A percentile compares a stretch with the other conserved stretches of the same genome.
phyloP scores from a whole-genome alignment of 352 stramenopile species.

The Phytopythium kandeliae region DNA sequence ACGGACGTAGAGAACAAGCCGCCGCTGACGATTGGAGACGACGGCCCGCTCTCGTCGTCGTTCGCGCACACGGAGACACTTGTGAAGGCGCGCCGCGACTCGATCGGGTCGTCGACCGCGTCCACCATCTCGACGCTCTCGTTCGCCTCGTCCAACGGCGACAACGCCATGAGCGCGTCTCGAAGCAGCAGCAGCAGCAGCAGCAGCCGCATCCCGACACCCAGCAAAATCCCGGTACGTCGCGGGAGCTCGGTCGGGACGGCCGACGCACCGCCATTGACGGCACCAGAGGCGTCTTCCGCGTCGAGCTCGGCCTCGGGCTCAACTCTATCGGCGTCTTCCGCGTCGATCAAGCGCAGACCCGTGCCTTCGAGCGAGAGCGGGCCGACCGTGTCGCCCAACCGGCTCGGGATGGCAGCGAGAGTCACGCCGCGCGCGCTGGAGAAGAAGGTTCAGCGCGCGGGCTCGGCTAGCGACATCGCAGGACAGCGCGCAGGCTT shows the following conservation, averaged over 20 bases:
- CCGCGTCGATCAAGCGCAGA: slow-evolving; percentile 19
- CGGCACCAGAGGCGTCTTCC: background rate
- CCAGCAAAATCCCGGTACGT: slow-evolving; percentile 9
- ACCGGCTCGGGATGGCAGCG: slow-evolving; percentile 36
- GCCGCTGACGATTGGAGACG: background rate
- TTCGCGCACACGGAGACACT: slow-evolving; percentile 9
- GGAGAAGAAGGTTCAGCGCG: slow-evolving; percentile 33
- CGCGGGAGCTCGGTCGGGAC: slow-evolving; percentile 7
- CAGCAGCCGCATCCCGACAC: slow-evolving; percentile 11
- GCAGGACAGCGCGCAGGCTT: slow-evolving; percentile 2
- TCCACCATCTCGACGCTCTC: slow-evolving; percentile 17
- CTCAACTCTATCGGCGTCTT: slow-evolving; percentile 2
- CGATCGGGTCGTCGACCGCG: slow-evolving; percentile 19
- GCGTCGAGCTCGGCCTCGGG: background rate
- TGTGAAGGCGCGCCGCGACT: slow-evolving; percentile 26
- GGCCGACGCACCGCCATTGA: background rate
- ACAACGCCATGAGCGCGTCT: slow-evolving; percentile 3
- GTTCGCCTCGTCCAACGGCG: slow-evolving; percentile 11
- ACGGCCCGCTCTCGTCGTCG: background rate
- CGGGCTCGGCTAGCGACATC: slow-evolving; percentile 13
- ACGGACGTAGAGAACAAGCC: slow-evolving; percentile 6
- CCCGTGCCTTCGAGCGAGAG: slow-evolving; percentile 10
- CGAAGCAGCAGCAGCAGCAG: background rate
- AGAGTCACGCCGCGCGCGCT: slow-evolving; percentile 24
- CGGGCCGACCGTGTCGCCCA: slow-evolving; percentile 11